Percentiles rank a stretch among this genome's conserved stretches.
Evolutionary conservation across 257 asterid species (phyloP).

Genomic region (Paulownia fortunei): DNA sequence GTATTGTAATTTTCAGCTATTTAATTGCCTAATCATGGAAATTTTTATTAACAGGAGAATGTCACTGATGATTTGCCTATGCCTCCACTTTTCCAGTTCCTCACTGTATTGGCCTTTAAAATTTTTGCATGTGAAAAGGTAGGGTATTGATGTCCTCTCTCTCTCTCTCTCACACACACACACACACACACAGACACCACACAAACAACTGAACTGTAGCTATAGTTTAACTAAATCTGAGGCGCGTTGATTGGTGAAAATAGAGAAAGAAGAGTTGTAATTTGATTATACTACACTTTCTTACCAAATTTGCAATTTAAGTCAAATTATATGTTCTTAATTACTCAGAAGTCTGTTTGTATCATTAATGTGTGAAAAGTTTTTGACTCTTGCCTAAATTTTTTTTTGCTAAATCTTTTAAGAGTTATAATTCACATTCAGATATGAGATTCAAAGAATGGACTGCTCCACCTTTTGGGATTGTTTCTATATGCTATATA

Average conservation of each 20-base stretch:
- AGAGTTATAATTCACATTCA: neutral
- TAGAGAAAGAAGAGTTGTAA: too few species aligned
- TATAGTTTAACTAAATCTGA: too few species aligned
- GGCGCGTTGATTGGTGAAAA: too few species aligned
- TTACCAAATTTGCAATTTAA: too few species aligned
- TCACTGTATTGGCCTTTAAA: slow-evolving; percentile 81
- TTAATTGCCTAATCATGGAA: slow-evolving; percentile 24
- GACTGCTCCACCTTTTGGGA: too few species aligned
- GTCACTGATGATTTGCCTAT: slow-evolving; percentile 76
- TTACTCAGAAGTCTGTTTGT: too few species aligned
- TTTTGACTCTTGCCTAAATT: neutral
- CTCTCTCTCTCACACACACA: slow-evolving; percentile 17
- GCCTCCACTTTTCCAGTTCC: slow-evolving; percentile 97
- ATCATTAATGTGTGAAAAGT: too few species aligned
- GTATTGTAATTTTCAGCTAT: slow-evolving; percentile 9
- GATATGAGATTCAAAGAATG: neutral
- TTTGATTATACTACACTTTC: too few species aligned
- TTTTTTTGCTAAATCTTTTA: neutral
- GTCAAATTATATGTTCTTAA: too few species aligned
- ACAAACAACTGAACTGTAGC: neutral
- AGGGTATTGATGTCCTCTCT: slow-evolving; percentile 6
- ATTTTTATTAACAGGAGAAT: slow-evolving; percentile 60
- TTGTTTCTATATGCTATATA: too few species aligned
- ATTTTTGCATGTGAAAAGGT: slow-evolving; percentile 83
- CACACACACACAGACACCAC: neutral